Conservation (phyloP, 345 rosid genomes). For the Cardamine occulta region DNA sequence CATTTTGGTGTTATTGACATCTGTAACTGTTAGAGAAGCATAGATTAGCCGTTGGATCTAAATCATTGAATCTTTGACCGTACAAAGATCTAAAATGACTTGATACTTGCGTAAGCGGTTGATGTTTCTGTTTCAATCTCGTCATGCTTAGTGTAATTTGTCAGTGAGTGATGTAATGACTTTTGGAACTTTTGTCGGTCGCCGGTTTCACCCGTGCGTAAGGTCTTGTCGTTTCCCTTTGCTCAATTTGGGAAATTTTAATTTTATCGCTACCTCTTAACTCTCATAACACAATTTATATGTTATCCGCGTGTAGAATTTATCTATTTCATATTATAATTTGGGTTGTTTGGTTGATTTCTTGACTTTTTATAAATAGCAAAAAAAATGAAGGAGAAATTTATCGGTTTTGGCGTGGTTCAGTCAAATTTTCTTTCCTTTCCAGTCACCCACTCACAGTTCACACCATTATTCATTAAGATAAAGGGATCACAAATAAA, state of each 20-base stretch:
- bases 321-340: too few relatives aligned
- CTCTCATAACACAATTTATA: not conserved
- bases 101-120: constrained; percentile 32
- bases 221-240: not conserved
- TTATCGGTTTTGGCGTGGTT: not conserved
- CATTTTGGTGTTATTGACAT: constrained; percentile 4
- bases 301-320: too few relatives aligned
- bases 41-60: constrained; percentile 26
- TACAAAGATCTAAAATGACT: constrained; percentile 18
- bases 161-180: constrained; percentile 1
- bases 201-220: constrained; percentile 18
- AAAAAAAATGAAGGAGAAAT: not conserved
- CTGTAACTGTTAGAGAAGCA: constrained; percentile 4
- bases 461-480: not conserved
- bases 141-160: not conserved
- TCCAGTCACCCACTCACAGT: not conserved
- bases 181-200: not conserved
- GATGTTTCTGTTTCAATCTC: not conserved
- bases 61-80: constrained; percentile 3
- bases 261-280: not conserved
- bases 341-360: not conserved
- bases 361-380: not conserved
- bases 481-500: constrained; percentile 7
- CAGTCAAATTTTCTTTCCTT: not conserved
- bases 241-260: too few relatives aligned